Conservation (phyloP, 78 protist species). For the Dictyostelium intermedium region DNA sequence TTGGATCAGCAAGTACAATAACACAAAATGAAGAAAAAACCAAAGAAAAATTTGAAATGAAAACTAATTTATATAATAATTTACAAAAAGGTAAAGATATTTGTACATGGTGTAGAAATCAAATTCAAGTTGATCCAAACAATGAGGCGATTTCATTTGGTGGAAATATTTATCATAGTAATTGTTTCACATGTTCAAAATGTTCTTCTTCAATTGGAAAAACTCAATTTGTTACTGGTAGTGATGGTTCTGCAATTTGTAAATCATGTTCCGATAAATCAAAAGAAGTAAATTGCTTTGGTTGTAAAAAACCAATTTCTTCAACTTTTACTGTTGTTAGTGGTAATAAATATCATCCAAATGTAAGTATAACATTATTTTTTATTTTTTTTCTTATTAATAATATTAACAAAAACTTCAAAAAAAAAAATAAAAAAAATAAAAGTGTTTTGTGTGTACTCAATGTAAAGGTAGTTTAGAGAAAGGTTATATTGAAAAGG, state of each 20-base stretch:
- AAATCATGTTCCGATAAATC: conserved; percentile 23
- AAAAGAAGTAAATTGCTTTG: not conserved
- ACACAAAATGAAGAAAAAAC: not conserved
- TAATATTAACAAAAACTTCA: too few relatives aligned
- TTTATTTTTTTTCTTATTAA: not conserved
- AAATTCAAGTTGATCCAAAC: not conserved
- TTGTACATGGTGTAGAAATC: conserved; percentile 42
- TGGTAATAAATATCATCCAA: conserved; percentile 37
- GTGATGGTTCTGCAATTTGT: not conserved
- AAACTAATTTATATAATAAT: conserved; percentile 13
- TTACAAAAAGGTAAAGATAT: conserved; percentile 51
- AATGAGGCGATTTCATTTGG: not conserved
- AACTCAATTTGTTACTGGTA: conserved; percentile 2
- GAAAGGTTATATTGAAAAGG: conserved; percentile 22
- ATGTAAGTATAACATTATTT: not conserved
- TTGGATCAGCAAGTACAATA: not conserved
- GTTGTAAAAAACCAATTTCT: conserved; percentile 28
- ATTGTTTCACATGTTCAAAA: conserved; percentile 27
- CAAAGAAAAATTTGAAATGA: conserved; percentile 6
- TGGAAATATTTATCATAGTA: conserved; percentile 16
- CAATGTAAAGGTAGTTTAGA: conserved; percentile 17
- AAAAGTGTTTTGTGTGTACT: conserved; percentile 37
- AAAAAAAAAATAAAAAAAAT: not conserved
- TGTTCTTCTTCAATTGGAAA: conserved; percentile 10
- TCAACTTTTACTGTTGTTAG: conserved; percentile 16